phyloP scores from a whole-genome alignment of 169 alveolate genomes.

The Theileria luwenshuni region DNA sequence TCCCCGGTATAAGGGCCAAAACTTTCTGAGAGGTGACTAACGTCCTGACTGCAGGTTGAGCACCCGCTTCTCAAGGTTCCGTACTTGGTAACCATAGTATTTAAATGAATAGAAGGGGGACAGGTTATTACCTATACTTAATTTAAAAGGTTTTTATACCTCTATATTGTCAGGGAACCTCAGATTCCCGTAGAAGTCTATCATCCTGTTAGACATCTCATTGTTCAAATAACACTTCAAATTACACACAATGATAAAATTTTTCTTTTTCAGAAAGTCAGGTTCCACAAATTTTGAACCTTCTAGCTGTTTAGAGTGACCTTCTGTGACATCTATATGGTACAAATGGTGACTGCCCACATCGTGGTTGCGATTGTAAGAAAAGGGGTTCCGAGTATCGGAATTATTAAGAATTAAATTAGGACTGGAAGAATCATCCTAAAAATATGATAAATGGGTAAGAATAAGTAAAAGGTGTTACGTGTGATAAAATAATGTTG shows the following conservation, averaged over 20 bases:
- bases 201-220: conserved; percentile 13
- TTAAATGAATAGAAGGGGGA: conserved; percentile 35
- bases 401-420: neutral
- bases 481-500: neutral
- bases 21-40: conserved; percentile 37
- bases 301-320: neutral
- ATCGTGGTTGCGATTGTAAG: neutral
- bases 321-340: neutral
- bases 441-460: neutral
- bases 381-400: neutral
- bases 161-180: conserved; percentile 30
- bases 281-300: neutral
- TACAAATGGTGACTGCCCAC: neutral
- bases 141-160: conserved; percentile 16
- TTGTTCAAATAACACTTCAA: conserved; percentile 51
- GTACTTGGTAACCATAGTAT: conserved; percentile 42
- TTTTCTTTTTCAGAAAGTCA: neutral
- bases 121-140: conserved; percentile 44
- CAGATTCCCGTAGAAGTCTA: conserved; percentile 28
- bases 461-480: neutral
- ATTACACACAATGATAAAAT: conserved; percentile 55
- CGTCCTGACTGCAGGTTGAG: conserved; percentile 54
- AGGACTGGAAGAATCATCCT: neutral
- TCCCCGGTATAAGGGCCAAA: conserved; percentile 79
- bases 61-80: conserved; percentile 22